Base-by-base conservation (phyloP, 108 stramenopile genomes). In the Pseudonitzschia delicatissima region DNA sequence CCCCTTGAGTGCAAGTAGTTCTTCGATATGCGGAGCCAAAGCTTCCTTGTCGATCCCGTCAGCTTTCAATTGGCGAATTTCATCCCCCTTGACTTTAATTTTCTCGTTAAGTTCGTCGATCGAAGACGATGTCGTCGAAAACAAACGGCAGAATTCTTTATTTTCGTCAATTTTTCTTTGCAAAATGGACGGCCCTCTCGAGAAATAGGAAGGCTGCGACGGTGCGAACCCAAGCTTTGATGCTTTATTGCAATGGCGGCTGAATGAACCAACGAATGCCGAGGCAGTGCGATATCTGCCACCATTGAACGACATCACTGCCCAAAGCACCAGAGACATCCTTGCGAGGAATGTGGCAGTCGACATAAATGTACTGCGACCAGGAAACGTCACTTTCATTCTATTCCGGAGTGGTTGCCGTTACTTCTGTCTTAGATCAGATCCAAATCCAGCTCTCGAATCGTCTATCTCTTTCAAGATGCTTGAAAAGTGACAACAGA, bases 61-160 rank as follows among this genome's bases (percentile, higher is more conserved):
- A 1, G 79, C 74, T 57, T 96, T 96, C n/a, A 92, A 59, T 48
- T 74, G 48, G 12, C 92, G 83, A 66, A 96, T 93, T 70, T 93
- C 86, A 32, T 92, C 84, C 7, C 95, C 95, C 74, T 96, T 96
- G 68, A 50, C 79, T 45, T 81, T 72, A 59, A 96, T 92, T 47
- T 79, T 62, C 34, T 75, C 77, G 9, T 78, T 66, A n/a, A 92
- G 45, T 34, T 87, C 87, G 27, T 71, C 69, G 4, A 62, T n/a
- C 20, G 45, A 39, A 21, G 63, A 61, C 4, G 47, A 18, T 12
- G 47, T 49, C 15, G 49, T 66, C 45, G 45, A 47, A 17, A 45
- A 53, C 50, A 52, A 25, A 39, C 50, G 65, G 11, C 33, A 66
- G 34, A 25, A 5, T 23, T 34, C 6, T 3, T 44, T 44, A n/a